phyloP scores from a whole-genome alignment of 805 yeast species.

The Yamadazyma phyllophila region DNA sequence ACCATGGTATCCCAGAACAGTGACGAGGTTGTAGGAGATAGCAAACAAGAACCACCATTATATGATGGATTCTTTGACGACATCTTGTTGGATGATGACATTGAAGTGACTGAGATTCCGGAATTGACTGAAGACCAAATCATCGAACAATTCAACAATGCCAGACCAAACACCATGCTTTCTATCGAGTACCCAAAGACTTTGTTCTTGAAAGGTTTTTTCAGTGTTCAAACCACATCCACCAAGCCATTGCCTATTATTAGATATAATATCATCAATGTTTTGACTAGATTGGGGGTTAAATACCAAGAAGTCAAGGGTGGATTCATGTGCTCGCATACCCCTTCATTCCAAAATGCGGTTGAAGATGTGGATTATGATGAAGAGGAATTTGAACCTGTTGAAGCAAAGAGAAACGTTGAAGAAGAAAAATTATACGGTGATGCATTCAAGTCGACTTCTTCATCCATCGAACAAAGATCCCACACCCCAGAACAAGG shows the following conservation, averaged over 20 bases:
- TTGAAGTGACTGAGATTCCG: constrained; percentile 31
- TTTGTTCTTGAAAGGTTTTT: constrained; percentile 86
- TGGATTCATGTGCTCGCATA: constrained; percentile 82
- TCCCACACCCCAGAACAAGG: constrained; percentile 25
- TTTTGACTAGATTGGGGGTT: constrained; percentile 72
- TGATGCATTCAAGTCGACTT: constrained; percentile 39
- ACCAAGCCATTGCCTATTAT: constrained; percentile 88
- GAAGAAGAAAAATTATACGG: constrained; percentile 38
- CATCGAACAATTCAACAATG: constrained; percentile 44
- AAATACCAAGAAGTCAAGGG: constrained; percentile 88
- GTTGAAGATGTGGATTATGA: constrained; percentile 2
- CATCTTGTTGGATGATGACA: constrained; percentile 41
- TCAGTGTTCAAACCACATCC: constrained; percentile 92
- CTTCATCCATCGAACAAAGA: constrained; percentile 20
- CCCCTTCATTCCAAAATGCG: constrained; percentile 42
- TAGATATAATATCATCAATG: constrained; percentile 77
- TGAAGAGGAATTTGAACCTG: background rate
- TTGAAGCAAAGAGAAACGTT: constrained; percentile 15
- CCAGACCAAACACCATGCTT: constrained; percentile 81
- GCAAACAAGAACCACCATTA: constrained; percentile 23
- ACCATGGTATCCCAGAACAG: constrained; percentile 42
- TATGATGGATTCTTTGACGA: constrained; percentile 59
- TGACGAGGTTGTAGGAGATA: constrained; percentile 33
- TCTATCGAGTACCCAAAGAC: constrained; percentile 93
- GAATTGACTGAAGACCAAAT: constrained; percentile 40